A percentile compares a stretch with the other conserved stretches of the same genome.
phyloP scores from a whole-genome alignment of 257 asterid species.

The Linderniella brevidens region DNA sequence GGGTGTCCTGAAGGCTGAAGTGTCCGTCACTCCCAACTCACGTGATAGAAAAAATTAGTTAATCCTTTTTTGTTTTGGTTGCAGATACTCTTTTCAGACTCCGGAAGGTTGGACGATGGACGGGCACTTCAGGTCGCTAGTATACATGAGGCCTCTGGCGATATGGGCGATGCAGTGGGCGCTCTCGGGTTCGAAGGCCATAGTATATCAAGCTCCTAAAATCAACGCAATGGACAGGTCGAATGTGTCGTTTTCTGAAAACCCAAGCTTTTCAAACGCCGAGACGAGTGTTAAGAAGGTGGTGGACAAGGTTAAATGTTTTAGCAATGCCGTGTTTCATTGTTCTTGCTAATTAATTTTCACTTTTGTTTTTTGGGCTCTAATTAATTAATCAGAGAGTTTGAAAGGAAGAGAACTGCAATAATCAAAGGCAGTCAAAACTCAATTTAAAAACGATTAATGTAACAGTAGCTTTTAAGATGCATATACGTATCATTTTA shows the following conservation, averaged over 20 bases:
- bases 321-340: conserved; percentile 43
- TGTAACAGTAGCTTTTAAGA: too few species aligned
- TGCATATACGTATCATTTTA: too few species aligned
- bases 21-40: too few species aligned
- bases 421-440: too few species aligned
- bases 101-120: conserved; percentile 89
- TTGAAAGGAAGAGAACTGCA: too few species aligned
- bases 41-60: too few species aligned
- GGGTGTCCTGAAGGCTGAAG: too few species aligned
- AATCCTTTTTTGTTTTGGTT: too few species aligned
- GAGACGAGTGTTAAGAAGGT: conserved; percentile 44
- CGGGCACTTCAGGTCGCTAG: conserved; percentile 91
- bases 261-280: conserved; percentile 10
- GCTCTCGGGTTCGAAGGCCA: conserved; percentile 33
- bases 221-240: conserved; percentile 43
- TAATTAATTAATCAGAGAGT: too few species aligned
- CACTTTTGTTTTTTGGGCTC: too few species aligned
- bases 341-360: conserved; percentile 70
- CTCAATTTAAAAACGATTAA: too few species aligned
- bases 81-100: conserved; percentile 84
- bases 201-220: conserved; percentile 36
- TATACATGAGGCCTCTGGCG: conserved; percentile 90
- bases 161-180: conserved; percentile 99
- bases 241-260: conserved; percentile 9
- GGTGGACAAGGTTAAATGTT: conserved; percentile 41